Percentiles rank a stretch among this genome's conserved stretches.
Evolutionary conservation across 768 basidiomycete species (phyloP).

Genomic region (Boletus fagicola): DNA sequence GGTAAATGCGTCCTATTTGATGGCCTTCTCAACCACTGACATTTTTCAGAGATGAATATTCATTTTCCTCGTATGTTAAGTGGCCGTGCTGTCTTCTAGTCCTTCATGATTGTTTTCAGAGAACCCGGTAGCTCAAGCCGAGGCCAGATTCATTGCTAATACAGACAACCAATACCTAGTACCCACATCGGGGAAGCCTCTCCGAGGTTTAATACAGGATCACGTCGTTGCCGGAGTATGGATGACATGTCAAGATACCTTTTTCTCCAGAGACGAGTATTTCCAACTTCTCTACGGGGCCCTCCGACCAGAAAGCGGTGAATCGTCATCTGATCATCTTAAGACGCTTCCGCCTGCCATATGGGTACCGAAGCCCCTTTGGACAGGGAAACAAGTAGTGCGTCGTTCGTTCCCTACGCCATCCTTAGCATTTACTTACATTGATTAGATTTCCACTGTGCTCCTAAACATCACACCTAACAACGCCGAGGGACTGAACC

Average conservation of each 20-base stretch:
- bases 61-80: conserved; percentile 88
- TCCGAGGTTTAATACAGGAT: conserved; percentile 97
- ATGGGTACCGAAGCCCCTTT: conserved; percentile 86
- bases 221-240: conserved; percentile 99
- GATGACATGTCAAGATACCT: conserved; percentile 96
- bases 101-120: conserved; percentile 47
- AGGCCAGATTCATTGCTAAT: conserved; percentile 92
- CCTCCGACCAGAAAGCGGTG: conserved; percentile 82
- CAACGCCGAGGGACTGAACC: conserved; percentile 76
- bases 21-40: conserved; percentile 4
- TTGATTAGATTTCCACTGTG: conserved; percentile 82
- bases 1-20: conserved; percentile 42
- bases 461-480: conserved; percentile 87
- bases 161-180: conserved; percentile 99
- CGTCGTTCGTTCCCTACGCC: conserved; percentile 25
- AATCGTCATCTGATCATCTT: conserved; percentile 53
- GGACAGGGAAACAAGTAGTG: conserved; percentile 99
- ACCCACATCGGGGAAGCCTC: conserved; percentile 95
- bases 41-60: conserved; percentile 89
- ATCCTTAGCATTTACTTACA: not conserved
- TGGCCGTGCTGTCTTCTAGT: not conserved
- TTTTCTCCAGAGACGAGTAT: conserved; percentile 95
- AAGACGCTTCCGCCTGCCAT: conserved; percentile 87
- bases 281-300: conserved; percentile 95
- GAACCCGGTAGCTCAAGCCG: conserved; percentile 92